Conservation (phyloP, 495 filamentous ascomycete species). For the Talaromyces nanjingensis region DNA sequence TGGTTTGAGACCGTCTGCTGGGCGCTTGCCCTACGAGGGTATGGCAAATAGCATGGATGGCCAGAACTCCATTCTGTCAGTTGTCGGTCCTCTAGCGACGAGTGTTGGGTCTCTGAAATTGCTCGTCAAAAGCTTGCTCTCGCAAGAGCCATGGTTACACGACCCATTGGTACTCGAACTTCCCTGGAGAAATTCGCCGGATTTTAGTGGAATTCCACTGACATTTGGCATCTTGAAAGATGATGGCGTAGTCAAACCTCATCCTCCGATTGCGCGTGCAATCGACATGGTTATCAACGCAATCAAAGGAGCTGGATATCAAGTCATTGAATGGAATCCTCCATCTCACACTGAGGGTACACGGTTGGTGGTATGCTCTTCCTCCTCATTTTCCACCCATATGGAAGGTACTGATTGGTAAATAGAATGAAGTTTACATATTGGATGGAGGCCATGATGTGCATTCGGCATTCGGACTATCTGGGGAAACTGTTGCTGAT, state of each 20-base stretch:
- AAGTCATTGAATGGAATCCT: slow-evolving; percentile 50
- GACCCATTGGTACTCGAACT: slow-evolving; percentile 56
- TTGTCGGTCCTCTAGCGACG: slow-evolving; percentile 50
- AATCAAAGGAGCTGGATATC: slow-evolving; percentile 48
- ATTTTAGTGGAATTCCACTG: slow-evolving; percentile 28
- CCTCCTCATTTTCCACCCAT: not conserved
- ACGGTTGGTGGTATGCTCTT: slow-evolving; percentile 24
- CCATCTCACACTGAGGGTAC: slow-evolving; percentile 35
- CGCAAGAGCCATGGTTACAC: slow-evolving; percentile 53
- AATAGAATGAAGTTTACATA: not conserved
- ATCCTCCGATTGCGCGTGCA: slow-evolving; percentile 50
- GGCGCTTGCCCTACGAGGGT: slow-evolving; percentile 38
- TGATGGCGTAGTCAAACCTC: slow-evolving; percentile 40
- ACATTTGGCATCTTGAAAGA: slow-evolving; percentile 46
- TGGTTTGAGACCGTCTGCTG: slow-evolving; percentile 43
- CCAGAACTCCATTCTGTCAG: slow-evolving; percentile 49
- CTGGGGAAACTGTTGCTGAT: slow-evolving; percentile 46
- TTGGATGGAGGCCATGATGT: slow-evolving; percentile 40
- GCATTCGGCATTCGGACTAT: slow-evolving; percentile 40
- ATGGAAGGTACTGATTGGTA: slow-evolving; percentile 9
- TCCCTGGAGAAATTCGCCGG: slow-evolving; percentile 54
- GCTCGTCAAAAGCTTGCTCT: slow-evolving; percentile 47
- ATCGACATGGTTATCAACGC: slow-evolving; percentile 44
- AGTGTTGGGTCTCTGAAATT: slow-evolving; percentile 43
- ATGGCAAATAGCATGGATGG: slow-evolving; percentile 50